Conservation (phyloP, 2,329 filamentous ascomycete species). For the Diaporthe aspalathi region DNA sequence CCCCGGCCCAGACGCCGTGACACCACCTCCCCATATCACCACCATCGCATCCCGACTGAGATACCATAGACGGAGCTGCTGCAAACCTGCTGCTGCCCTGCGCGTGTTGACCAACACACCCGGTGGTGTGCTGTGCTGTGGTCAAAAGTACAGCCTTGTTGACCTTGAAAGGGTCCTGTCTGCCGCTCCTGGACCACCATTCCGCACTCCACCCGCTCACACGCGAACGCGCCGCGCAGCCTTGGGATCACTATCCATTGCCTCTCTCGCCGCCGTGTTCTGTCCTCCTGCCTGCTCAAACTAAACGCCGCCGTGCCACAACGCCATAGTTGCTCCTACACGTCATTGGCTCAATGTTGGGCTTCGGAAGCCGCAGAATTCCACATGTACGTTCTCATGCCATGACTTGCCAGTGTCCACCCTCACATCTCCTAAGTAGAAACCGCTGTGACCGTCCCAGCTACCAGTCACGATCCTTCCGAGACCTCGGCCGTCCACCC, state of each 20-base stretch:
- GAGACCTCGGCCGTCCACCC: background rate
- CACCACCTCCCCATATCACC: background rate
- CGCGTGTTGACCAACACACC: background rate
- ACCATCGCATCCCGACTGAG: background rate
- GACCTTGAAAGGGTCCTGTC: background rate
- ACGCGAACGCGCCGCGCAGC: constrained; percentile 3
- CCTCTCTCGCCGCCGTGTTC: background rate
- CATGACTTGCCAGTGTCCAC: background rate
- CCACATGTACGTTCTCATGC: background rate
- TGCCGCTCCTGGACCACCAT: background rate
- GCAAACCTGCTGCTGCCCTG: background rate
- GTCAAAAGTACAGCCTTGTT: background rate
- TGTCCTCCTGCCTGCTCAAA: background rate
- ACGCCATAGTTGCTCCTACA: background rate
- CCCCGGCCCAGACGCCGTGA: background rate
- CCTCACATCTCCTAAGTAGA: constrained; percentile 6
- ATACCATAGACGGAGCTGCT: background rate
- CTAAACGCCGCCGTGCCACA: background rate
- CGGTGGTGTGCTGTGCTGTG: background rate
- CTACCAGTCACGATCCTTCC: constrained; percentile 12
- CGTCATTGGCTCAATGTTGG: constrained; percentile 10
- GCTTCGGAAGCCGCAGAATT: background rate
- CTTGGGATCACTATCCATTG: background rate
- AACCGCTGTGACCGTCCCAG: constrained; percentile 5
- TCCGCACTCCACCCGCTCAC: background rate